phyloP scores from a whole-genome alignment of 164 flowering plant genomes.

The Magnolia sinica region DNA sequence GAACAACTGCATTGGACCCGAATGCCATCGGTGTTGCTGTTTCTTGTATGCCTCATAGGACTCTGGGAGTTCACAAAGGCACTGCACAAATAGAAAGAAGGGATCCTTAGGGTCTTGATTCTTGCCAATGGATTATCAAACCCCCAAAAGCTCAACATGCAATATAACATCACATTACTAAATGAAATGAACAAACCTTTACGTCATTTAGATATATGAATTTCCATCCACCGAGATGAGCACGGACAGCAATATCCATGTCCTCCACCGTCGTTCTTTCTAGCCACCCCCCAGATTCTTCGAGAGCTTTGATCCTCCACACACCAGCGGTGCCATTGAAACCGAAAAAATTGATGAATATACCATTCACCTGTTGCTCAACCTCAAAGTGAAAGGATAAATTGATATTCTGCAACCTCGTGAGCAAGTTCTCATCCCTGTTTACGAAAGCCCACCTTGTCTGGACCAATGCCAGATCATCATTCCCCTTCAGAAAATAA shows the following conservation, averaged over 20 bases:
- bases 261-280: constrained; percentile 97
- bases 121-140: not conserved
- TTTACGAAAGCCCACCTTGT: constrained; percentile 94
- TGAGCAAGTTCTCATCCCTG: constrained; percentile 95
- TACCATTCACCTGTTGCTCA: constrained; percentile 94
- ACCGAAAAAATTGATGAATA: constrained; percentile 87
- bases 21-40: constrained; percentile 99
- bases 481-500: constrained; percentile 56
- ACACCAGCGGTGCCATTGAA: constrained; percentile 99
- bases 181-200: constrained; percentile 47
- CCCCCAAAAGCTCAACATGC: not conserved
- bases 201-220: constrained; percentile 92
- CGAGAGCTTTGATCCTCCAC: constrained; percentile 96
- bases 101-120: not conserved
- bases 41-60: constrained; percentile 96
- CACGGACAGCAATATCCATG: constrained; percentile 98
- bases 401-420: constrained; percentile 92
- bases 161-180: not conserved
- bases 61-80: constrained; percentile 95
- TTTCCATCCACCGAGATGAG: constrained; percentile 96
- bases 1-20: constrained; percentile 97
- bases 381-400: constrained; percentile 92
- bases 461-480: constrained; percentile 85
- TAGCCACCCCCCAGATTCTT: constrained; percentile 96
- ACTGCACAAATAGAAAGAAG: constrained; percentile 36